Evolutionary conservation across 495 filamentous ascomycete genomes (phyloP).

Genomic region (Aspergillus mulundensis): DNA sequence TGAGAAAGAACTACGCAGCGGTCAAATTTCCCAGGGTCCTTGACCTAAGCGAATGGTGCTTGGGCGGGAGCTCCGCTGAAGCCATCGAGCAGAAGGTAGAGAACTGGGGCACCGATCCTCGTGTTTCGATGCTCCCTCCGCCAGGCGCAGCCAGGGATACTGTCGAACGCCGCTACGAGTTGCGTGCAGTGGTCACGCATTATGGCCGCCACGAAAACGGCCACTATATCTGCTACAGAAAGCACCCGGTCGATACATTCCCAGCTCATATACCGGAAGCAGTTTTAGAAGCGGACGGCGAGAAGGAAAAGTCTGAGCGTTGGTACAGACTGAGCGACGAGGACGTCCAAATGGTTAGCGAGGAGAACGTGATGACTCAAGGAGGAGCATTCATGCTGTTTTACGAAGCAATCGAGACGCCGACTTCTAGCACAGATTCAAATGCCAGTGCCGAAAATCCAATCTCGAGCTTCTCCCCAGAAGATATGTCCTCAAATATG

Average conservation of each 20-base stretch:
- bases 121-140: constrained; percentile 62
- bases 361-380: constrained; percentile 68
- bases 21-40: constrained; percentile 71
- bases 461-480: constrained; percentile 23
- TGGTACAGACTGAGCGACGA: constrained; percentile 92
- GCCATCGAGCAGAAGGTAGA: constrained; percentile 44
- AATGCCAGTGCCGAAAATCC: constrained; percentile 10
- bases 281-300: constrained; percentile 32
- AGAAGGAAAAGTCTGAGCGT: constrained; percentile 37
- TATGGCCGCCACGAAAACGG: constrained; percentile 90
- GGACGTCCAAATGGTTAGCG: constrained; percentile 67
- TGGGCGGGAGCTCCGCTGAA: constrained; percentile 45
- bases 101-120: constrained; percentile 63
- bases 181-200: constrained; percentile 85
- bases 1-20: constrained; percentile 76
- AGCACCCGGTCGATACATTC: constrained; percentile 47
- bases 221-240: constrained; percentile 88
- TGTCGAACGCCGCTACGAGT: constrained; percentile 62
- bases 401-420: constrained; percentile 59
- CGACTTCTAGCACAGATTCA: background rate
- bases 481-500: constrained; percentile 27
- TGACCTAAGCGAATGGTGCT: constrained; percentile 73
- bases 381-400: constrained; percentile 96
- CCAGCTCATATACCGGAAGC: constrained; percentile 35
- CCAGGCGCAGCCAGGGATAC: constrained; percentile 29